A percentile compares a stretch with the other conserved stretches of the same genome.
phyloP scores from a whole-genome alignment of 176 grass and related monocot genomes.

The Cocos nucifera region DNA sequence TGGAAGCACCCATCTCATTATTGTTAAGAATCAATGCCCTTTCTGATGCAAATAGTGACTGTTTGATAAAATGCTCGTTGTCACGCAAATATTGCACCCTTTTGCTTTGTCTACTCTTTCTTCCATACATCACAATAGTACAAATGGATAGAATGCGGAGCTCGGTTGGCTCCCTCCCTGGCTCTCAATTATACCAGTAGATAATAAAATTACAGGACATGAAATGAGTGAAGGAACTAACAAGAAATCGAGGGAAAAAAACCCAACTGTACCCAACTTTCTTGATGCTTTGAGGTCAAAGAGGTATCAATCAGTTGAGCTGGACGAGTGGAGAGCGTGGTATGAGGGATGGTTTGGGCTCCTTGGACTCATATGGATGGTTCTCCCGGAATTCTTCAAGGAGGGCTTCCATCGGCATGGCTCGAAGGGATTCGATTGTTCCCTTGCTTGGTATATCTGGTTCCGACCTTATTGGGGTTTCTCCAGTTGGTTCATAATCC shows the following conservation, averaged over 20 bases:
- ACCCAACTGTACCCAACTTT: background rate
- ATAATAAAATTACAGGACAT: conserved; percentile 40
- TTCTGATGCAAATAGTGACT: no score
- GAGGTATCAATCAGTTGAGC: conserved; percentile 35
- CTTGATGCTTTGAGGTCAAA: background rate
- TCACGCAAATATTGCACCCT: no score
- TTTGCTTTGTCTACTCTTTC: no score
- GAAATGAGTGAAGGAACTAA: background rate
- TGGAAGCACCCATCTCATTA: no score
- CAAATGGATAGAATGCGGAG: conserved; percentile 9
- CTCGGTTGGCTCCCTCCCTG: conserved; percentile 39
- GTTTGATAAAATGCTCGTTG: no score
- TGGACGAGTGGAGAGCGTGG: conserved; percentile 78
- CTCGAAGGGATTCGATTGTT: conserved; percentile 64
- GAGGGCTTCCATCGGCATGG: conserved; percentile 78
- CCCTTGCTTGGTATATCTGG: conserved; percentile 65
- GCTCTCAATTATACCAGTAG: conserved; percentile 13
- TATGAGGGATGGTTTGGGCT: conserved; percentile 52
- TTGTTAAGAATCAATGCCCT: no score
- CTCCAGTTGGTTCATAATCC: conserved; percentile 79
- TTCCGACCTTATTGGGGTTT: conserved; percentile 64
- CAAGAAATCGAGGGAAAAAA: conserved; percentile 4
- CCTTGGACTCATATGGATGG: conserved; percentile 71
- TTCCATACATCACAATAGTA: no score
- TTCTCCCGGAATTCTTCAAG: conserved; percentile 78